These are phyloP conservation scores for Drechslerella stenobrocha DNA, from an alignment of 2,329 filamentous ascomycete genomes.

Conservation along the genomic window DNA sequence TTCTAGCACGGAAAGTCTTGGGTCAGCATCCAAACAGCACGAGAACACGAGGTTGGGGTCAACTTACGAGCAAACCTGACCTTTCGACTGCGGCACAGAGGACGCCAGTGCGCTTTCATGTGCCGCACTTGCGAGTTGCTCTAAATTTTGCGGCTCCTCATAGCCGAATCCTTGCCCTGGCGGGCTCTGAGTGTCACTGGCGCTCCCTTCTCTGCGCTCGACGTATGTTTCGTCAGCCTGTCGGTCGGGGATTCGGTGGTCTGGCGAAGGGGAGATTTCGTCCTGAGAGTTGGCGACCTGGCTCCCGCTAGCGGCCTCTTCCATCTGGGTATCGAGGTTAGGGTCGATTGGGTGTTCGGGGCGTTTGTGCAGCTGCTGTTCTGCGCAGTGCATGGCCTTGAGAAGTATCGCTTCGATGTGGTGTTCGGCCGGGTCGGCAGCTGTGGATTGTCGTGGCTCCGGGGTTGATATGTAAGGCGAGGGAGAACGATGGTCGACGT, in stretches of 20 bases:
- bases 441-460: constrained; percentile 16
- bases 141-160: constrained; percentile 40
- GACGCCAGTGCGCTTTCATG: constrained; percentile 45
- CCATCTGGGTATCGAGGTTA: constrained; percentile 36
- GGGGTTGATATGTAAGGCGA: constrained; percentile 41
- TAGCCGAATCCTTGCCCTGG: constrained; percentile 36
- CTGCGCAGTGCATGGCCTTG: constrained; percentile 23
- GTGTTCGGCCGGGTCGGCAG: constrained; percentile 25
- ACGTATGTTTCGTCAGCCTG: constrained; percentile 35
- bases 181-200: constrained; percentile 35
- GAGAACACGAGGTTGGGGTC: not conserved
- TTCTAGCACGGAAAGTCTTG: constrained; percentile 62
- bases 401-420: constrained; percentile 27
- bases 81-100: constrained; percentile 37
- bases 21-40: constrained; percentile 19
- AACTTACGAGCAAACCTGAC: constrained; percentile 45
- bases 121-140: constrained; percentile 41
- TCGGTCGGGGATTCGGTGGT: constrained; percentile 32
- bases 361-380: constrained; percentile 5
- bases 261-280: constrained; percentile 25
- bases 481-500: constrained; percentile 31
- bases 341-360: constrained; percentile 36
- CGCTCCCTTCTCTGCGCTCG: constrained; percentile 41
- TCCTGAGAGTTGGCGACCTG: constrained; percentile 9
- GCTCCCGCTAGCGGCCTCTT: constrained; percentile 19